These are phyloP conservation scores for Isabelozyma heimii DNA, from an alignment of 805 yeast genomes.

Conservation along the genomic window DNA sequence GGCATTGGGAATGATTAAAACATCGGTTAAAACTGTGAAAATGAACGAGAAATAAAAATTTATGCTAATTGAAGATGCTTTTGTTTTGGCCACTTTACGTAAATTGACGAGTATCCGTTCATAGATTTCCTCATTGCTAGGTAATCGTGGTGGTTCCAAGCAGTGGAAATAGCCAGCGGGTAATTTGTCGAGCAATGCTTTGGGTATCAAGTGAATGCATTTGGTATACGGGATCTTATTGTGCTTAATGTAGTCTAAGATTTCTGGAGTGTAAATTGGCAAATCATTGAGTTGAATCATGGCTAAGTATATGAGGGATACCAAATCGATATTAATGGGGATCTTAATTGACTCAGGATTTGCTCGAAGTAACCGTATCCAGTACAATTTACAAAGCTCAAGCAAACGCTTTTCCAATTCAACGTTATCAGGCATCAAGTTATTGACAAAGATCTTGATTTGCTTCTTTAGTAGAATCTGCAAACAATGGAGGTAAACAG, in stretches of 20 bases:
- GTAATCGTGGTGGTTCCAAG: slow-evolving; percentile 41
- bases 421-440: slow-evolving; percentile 8
- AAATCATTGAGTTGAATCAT: slow-evolving; percentile 40
- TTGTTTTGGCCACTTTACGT: slow-evolving; percentile 3
- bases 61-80: slow-evolving; percentile 9
- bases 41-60: slow-evolving; percentile 35
- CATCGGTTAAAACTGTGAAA: slow-evolving; percentile 38
- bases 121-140: slow-evolving; percentile 36
- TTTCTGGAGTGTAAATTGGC: slow-evolving; percentile 52
- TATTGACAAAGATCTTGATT: slow-evolving; percentile 14
- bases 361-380: slow-evolving; percentile 24
- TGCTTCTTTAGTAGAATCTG: slow-evolving; percentile 54
- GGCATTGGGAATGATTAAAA: slow-evolving; percentile 46
- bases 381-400: slow-evolving; percentile 27
- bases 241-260: slow-evolving; percentile 38
- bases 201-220: slow-evolving; percentile 40
- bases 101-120: slow-evolving; percentile 12
- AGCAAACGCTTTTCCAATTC: slow-evolving; percentile 13
- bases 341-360: background rate
- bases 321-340: slow-evolving; percentile 26
- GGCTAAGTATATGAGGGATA: slow-evolving; percentile 49
- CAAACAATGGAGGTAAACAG: slow-evolving; percentile 42
- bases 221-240: slow-evolving; percentile 51
- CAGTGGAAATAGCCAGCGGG: slow-evolving; percentile 34
- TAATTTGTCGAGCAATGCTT: slow-evolving; percentile 28